Percentiles rank a stretch among this genome's conserved stretches.
phyloP scores from a whole-genome alignment of 345 rosid genomes.

The Ricinus communis region DNA sequence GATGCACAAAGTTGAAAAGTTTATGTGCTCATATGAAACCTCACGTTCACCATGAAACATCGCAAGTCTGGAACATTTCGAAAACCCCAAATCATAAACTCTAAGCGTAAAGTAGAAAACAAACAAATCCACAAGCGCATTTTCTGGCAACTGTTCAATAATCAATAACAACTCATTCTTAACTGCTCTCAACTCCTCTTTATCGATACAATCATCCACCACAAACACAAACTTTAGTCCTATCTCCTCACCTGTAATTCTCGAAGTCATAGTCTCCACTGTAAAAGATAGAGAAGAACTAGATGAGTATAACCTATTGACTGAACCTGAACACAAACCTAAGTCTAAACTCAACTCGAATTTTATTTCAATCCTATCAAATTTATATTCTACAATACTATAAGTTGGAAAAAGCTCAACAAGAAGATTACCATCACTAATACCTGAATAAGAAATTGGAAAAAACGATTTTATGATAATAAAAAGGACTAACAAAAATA shows the following conservation, averaged over 20 bases:
- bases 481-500: conserved; percentile 86
- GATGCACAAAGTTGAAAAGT: not conserved
- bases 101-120: conserved; percentile 82
- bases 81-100: conserved; percentile 76
- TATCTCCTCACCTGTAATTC: conserved; percentile 17
- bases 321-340: conserved; percentile 20
- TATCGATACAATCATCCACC: conserved; percentile 65
- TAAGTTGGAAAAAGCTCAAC: conserved; percentile 98
- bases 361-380: conserved; percentile 18
- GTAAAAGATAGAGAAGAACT: conserved; percentile 47
- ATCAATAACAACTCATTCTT: conserved; percentile 70
- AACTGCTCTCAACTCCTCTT: conserved; percentile 69
- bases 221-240: conserved; percentile 95
- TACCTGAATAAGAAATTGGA: conserved; percentile 72
- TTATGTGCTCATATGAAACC: conserved; percentile 71
- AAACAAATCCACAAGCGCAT: conserved; percentile 63
- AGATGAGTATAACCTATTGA: conserved; percentile 40
- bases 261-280: conserved; percentile 37
- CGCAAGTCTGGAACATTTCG: conserved; percentile 67
- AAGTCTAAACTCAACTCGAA: conserved; percentile 9
- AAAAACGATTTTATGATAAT: conserved; percentile 57
- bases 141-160: conserved; percentile 81
- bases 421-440: conserved; percentile 78
- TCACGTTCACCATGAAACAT: conserved; percentile 78
- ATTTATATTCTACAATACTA: conserved; percentile 69